Conservation (phyloP, 208 protist genomes). For the Leptomonas seymouri region DNA sequence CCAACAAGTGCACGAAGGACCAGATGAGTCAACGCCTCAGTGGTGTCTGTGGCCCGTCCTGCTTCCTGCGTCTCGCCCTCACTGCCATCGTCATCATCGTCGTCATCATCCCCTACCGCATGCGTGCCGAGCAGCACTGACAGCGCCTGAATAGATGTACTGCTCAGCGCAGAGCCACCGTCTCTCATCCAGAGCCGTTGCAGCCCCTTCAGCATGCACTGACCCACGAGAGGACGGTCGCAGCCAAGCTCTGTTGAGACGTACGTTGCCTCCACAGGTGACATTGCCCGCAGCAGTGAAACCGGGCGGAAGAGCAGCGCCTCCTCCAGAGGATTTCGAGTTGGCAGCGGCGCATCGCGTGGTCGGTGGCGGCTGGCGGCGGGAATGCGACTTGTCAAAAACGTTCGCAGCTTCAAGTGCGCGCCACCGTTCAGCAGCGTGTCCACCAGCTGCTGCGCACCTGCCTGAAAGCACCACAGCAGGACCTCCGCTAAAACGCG, state of each 20-base stretch:
- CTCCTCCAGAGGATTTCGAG: constrained; percentile 35
- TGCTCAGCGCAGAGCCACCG: constrained; percentile 3
- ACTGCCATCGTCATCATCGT: constrained; percentile 1
- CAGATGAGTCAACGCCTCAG: not conserved
- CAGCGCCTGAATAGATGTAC: constrained; percentile 6
- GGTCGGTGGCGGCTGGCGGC: constrained; percentile 11
- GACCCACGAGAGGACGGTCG: constrained; percentile 56
- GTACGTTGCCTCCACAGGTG: constrained; percentile 60
- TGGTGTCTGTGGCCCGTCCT: not conserved
- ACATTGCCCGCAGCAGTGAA: constrained; percentile 46
- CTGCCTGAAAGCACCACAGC: constrained; percentile 48
- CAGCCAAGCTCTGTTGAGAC: constrained; percentile 74
- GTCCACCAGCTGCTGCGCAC: constrained; percentile 37
- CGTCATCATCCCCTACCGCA: not conserved
- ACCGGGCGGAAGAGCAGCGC: constrained; percentile 47
- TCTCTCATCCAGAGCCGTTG: constrained; percentile 15
- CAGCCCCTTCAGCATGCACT: constrained; percentile 51
- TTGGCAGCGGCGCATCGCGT: constrained; percentile 17
- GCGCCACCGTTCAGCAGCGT: constrained; percentile 34
- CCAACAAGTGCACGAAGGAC: constrained; percentile 16
- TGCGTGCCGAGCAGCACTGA: constrained; percentile 12
- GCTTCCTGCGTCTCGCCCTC: not conserved
- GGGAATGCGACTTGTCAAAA: constrained; percentile 40
- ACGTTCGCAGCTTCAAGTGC: constrained; percentile 52
- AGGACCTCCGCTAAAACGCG: constrained; percentile 46